Conservation (phyloP, 805 yeast genomes). For the Yamadazyma paraphyllophila region DNA sequence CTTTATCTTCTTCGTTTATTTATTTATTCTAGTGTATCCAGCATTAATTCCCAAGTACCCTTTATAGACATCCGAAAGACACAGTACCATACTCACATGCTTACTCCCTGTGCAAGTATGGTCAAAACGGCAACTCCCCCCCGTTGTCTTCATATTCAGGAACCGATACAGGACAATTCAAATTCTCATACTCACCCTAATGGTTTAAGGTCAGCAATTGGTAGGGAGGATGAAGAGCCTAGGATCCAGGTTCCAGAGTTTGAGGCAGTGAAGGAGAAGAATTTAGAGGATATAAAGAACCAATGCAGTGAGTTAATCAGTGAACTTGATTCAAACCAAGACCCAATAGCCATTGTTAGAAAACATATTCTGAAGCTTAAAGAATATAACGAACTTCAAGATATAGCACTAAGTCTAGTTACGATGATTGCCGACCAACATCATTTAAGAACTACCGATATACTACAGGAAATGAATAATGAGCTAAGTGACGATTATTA, state of each 20-base stretch:
- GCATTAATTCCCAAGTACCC: no score
- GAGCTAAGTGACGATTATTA: constrained; percentile 7
- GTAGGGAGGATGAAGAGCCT: no score
- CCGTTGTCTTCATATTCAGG: neutral
- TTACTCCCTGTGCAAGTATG: constrained; percentile 1
- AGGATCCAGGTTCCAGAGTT: neutral
- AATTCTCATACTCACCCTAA: neutral
- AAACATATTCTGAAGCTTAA: constrained; percentile 53
- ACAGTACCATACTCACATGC: no score
- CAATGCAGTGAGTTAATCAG: constrained; percentile 31
- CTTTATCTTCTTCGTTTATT: constrained; percentile 4
- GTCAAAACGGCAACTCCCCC: constrained; percentile 1
- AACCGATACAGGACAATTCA: neutral
- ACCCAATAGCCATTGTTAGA: constrained; percentile 47
- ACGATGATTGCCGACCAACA: constrained; percentile 62
- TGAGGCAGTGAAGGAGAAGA: constrained; percentile 17
- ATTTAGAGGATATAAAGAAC: constrained; percentile 29
- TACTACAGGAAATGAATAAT: constrained; percentile 48
- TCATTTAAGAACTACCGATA: constrained; percentile 43
- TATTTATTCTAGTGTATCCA: neutral
- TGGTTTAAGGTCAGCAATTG: no score
- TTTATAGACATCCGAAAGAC: no score
- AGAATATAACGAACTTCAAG: constrained; percentile 62
- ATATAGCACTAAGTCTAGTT: constrained; percentile 55
- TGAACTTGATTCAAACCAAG: constrained; percentile 31